Evolutionary conservation across 805 yeast genomes (phyloP), one percentile per base, ranked within the genome.

Genomic region (Candida awuae): DNA sequence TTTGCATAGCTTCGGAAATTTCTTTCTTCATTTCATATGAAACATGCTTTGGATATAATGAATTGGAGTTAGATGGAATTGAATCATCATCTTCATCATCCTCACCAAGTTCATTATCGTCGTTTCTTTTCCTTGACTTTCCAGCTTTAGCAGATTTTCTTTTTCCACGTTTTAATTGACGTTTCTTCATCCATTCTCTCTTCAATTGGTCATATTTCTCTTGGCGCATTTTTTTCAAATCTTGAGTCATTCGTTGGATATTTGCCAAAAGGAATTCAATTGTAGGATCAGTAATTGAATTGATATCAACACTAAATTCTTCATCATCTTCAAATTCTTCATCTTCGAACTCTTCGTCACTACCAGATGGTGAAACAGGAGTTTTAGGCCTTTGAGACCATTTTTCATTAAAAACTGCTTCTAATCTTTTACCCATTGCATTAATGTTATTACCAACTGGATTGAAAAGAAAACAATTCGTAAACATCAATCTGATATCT

Each of bases 391-490:
- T 77, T 49, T 85, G 87, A 18, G 76, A 72, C 97, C 97, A 90
- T 59, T 78, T 80, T 53, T 83, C 79, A 52, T 86, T 83, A 55
- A 90, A 92, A 3, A 84, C 73, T 20, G 79, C 80, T 61, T 92
- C 97, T 40, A 92, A 67, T 51, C 87, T 73, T 58, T 85, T 95
- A 15, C 97, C 98, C 94, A 92, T 83, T 72, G 76, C 73, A 59
- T 88, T 86, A 27, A 92, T 98, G 35, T 94, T 94, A 5, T 95
- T 80, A n/a, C 96, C 95, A 52, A 84, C 95, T 2, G 98, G 97
- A 61, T 92, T 92, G 66, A 90, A 92, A 13, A 72, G 68, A 59
- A 85, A 92, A 64, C 97, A 90, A 63, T 92, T 90, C 46, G 73
- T 68, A 65, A 92, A 88, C 42, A 92, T 84, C 44, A 87, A 70